Base-by-base conservation (phyloP, 2,329 filamentous ascomycete genomes). In the Sporothrix humicola region DNA sequence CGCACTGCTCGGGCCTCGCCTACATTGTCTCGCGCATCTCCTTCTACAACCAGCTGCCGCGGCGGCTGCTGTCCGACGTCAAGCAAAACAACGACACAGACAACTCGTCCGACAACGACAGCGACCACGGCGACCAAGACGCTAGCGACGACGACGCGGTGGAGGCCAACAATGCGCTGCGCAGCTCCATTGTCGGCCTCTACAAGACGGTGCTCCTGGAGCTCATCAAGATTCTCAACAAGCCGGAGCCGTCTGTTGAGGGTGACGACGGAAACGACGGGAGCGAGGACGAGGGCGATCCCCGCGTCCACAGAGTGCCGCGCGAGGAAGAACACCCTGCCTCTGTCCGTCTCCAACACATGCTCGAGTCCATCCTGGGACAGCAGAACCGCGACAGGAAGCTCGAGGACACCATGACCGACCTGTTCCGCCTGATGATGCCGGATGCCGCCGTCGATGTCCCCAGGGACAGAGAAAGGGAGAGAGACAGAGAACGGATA, bases 21-120 rank as follows among this genome's bases (percentile, higher is more conserved):
- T 72, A 72, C 52, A 72, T 72, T 56, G 46, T 42, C 13, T 15
- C 71, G 13, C 71, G 71, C 46, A 72, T 72, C 42, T 31, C 26
- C 3, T 72, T 68, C 15, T 72, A 72, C 31, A 52, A 72, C 52
- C 71, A 61, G 56, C 71, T 72, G 50, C 15, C 71, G 59, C 5
- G 9, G 15, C 46, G 46, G 3, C 46, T 17, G 15, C 12, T 48
- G 46, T 31, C 4, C 63, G 59, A 58, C 4, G 7, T 7, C 31
- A 37, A 37, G 31, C 31, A 37, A 37, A 37, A 37, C 31, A 37
- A 37, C 31, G 31, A 37, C 31, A 7, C 31, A 3, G 31, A 37
- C 31, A 2, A 37, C 31, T 37, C 31, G 31, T 37, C 31, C 31
- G 31, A 37, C 31, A 37, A 37, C 31, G 31, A 37, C 31, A 37